These are phyloP conservation scores for Chaetomidium leptoderma DNA, from an alignment of 495 filamentous ascomycete genomes.

Conservation along the genomic window DNA sequence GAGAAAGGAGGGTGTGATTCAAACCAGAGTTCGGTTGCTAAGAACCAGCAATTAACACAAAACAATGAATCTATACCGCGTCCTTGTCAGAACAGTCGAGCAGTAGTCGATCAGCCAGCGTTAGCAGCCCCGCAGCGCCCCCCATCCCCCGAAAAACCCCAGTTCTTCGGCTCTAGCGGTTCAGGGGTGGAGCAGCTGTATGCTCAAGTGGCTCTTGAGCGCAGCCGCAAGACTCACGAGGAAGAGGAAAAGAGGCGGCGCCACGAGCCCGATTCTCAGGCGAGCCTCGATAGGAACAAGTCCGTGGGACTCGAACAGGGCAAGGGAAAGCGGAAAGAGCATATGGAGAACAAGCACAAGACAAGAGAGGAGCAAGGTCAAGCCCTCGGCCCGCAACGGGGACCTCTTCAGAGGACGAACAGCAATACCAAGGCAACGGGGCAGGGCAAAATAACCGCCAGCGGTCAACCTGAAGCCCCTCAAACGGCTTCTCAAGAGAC, in stretches of 20 bases:
- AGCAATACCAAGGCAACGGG: neutral
- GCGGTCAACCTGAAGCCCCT: neutral
- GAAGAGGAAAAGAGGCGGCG: conserved; percentile 16
- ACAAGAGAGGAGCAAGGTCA: neutral
- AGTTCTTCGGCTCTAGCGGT: conserved; percentile 12
- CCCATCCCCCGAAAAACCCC: conserved; percentile 6
- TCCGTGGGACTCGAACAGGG: neutral
- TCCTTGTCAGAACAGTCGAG: neutral
- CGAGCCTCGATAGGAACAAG: conserved; percentile 6
- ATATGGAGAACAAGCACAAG: neutral
- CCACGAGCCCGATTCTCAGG: neutral
- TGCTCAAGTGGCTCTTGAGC: conserved; percentile 7
- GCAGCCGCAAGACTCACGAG: conserved; percentile 9
- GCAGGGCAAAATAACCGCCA: conserved; percentile 7
- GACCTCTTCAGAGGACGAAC: neutral
- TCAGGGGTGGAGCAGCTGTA: too few relatives aligned
- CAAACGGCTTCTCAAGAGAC: conserved; percentile 36
- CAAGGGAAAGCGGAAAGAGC: neutral
- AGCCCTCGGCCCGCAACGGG: neutral
- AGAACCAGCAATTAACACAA: neutral
- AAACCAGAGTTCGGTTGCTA: neutral
- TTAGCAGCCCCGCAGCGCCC: neutral
- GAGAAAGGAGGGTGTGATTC: neutral
- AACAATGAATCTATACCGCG: neutral
- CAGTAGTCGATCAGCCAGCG: neutral